Base-by-base conservation (phyloP, 805 yeast genomes). In the Yarrowia phangngaensis region DNA sequence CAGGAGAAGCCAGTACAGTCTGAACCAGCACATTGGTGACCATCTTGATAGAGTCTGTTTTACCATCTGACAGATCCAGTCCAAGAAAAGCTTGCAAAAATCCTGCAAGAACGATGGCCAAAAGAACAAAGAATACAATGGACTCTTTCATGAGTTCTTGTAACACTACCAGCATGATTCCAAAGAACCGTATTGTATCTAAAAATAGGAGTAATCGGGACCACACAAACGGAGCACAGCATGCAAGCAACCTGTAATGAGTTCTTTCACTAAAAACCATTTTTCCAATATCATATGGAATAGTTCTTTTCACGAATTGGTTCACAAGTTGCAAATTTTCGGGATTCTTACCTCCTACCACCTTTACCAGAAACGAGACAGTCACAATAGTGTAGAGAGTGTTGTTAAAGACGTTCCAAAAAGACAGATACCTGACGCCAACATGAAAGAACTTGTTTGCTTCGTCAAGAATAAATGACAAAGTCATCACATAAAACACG, bases 171-270 rank as follows among this genome's bases (percentile, higher is more conserved):
- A 87, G 75, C 87, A 87, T 83, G 2, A 88, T 85, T 30, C 96
- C 96, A 40, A 86, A 84, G 63, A 87, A 86, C 56, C 76, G 75
- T 55, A 80, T 79, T 8, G 89, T 82, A 61, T 87, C 96, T 57
- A 86, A 71, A 64, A 73, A 86, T 27, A 87, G 70, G 50, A 87
- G 66, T 41, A 87, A 68, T 41, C 96, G 72, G 2, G 84, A 74
- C 94, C 95, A 87, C 75, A 87, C 80, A 55, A 87, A 70, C 2
- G 95, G 95, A 5, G 95, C 83, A 11, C 84, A 88, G 58, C 88
- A 74, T 0, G 95, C 80, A 38, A 87, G 65, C 2, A 85, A 62
- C 53, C 94, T 68, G 61, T 79, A 85, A 0, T 94, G 58, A 5
- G 78, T 69, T 54, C 73, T 72, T 58, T 79, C 84, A 56, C 75